Evolutionary conservation across 768 basidiomycete genomes (phyloP), one percentile per base, ranked within the genome.

Genomic region (Vararia minispora): DNA sequence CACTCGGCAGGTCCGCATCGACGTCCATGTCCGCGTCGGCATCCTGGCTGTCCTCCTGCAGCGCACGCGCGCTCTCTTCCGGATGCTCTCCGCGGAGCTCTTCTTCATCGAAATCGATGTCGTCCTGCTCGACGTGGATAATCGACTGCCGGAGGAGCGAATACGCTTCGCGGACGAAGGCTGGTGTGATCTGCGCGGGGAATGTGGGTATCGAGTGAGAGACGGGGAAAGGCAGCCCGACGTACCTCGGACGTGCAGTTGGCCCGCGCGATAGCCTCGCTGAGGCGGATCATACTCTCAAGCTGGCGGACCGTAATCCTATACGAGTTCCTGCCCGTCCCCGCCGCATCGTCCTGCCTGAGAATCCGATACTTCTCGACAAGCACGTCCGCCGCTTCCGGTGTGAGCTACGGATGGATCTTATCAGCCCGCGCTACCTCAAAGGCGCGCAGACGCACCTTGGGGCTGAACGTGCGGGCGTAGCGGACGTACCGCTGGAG

Each of bases 51-150:
- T 76, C 70, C 28, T 69, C 69, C 28, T 63, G 44, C 20, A 46
- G 59, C 7, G 58, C 53, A 10, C 56, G 52, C 3, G 55, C 59
- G 21, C 61, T 58, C 22, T 53, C 58, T n/a, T 51, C 63, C 7
- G 67, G 72, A n/a, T n/a, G n/a, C 46, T 74, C 72, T 14, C 68
- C 76, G 37, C 71, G 68, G 2, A 71, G 60, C 41, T 89, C 89
- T 51, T 94, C 89, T 49, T 92, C 88, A 53, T 98, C 95, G 58
- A 98, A 86, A 55, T 95, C 90, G 52, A 99, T 80, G 51, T 98
- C 94, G 54, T 99, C 95, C 57, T 98, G 91, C 55, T 99, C 95
- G 43, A 99, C 92, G 53, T 98, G 95, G 51, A 99, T 97, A 60
- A 99, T 99, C 2, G 95, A 98, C 56, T 95, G 92, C 18, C 87